Evolutionary conservation across 1,284 basidiomycete species (phyloP).

Genomic region (Gymnopus androsaceus): DNA sequence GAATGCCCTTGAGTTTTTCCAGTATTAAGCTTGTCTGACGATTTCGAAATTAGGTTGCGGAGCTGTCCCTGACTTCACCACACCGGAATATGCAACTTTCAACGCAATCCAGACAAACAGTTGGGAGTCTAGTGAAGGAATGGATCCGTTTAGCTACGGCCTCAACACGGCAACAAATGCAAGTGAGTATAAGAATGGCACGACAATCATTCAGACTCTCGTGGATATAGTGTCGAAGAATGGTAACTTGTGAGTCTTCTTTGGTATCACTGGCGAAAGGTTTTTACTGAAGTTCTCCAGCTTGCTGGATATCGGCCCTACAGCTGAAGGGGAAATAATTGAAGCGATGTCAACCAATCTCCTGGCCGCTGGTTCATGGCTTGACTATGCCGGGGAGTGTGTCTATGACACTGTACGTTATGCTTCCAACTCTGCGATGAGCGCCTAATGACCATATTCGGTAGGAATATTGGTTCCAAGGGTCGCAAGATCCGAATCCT

Average conservation of each 20-base stretch:
- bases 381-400: slow-evolving; percentile 49
- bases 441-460: not conserved
- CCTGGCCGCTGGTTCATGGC: slow-evolving; percentile 52
- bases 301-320: slow-evolving; percentile 56
- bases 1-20: too few species aligned
- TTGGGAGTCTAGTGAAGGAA: slow-evolving; percentile 61
- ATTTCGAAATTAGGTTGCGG: slow-evolving; percentile 35
- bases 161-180: slow-evolving; percentile 44
- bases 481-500: slow-evolving; percentile 35
- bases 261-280: not conserved
- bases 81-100: slow-evolving; percentile 50
- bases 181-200: slow-evolving; percentile 50
- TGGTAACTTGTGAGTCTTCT: slow-evolving; percentile 48
- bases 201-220: slow-evolving; percentile 50
- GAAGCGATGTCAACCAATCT: slow-evolving; percentile 47
- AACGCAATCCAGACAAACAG: slow-evolving; percentile 47
- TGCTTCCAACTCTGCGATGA: not conserved
- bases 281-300: slow-evolving; percentile 27
- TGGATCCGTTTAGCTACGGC: slow-evolving; percentile 51
- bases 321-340: slow-evolving; percentile 53
- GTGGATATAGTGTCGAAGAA: slow-evolving; percentile 60
- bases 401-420: slow-evolving; percentile 51
- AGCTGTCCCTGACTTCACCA: slow-evolving; percentile 47
- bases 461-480: slow-evolving; percentile 45
- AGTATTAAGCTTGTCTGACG: too few species aligned